Evolutionary conservation across 2,329 filamentous ascomycete genomes (phyloP).

Genomic region (Coccinonectria pachysandricola): DNA sequence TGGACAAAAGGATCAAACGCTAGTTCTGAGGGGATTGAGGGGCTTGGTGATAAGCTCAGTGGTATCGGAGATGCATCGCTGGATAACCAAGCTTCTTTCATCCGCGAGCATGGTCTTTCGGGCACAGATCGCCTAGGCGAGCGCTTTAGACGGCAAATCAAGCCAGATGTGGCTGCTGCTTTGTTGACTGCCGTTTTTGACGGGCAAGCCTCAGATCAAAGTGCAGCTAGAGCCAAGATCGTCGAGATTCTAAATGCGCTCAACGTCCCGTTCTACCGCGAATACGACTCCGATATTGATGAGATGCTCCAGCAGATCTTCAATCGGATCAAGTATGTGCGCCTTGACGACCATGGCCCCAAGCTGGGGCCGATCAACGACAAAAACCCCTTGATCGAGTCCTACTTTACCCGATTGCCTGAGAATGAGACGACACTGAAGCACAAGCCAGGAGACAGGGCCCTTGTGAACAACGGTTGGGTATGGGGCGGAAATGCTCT

Average conservation of each 20-base stretch:
- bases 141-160: slow-evolving; percentile 61
- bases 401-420: slow-evolving; percentile 88
- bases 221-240: slow-evolving; percentile 45
- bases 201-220: slow-evolving; percentile 56
- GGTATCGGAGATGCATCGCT: slow-evolving; percentile 35
- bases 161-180: slow-evolving; percentile 60
- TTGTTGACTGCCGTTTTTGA: slow-evolving; percentile 23
- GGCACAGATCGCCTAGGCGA: slow-evolving; percentile 69
- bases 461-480: slow-evolving; percentile 94
- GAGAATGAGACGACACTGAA: slow-evolving; percentile 67
- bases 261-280: slow-evolving; percentile 81
- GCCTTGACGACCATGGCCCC: slow-evolving; percentile 85
- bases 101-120: slow-evolving; percentile 58
- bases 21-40: slow-evolving; percentile 35
- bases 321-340: slow-evolving; percentile 90
- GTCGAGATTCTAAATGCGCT: slow-evolving; percentile 64
- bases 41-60: slow-evolving; percentile 28
- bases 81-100: slow-evolving; percentile 48
- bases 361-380: slow-evolving; percentile 70
- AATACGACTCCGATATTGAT: slow-evolving; percentile 76
- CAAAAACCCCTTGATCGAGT: slow-evolving; percentile 75
- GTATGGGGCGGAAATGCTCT: slow-evolving; percentile 96
- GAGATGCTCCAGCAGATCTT: slow-evolving; percentile 85
- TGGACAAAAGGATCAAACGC: slow-evolving; percentile 56
- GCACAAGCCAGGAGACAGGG: slow-evolving; percentile 65